These are phyloP conservation scores for Aspergillus aculeatus DNA, from an alignment of 2,329 filamentous ascomycete genomes.

Conservation along the genomic window DNA sequence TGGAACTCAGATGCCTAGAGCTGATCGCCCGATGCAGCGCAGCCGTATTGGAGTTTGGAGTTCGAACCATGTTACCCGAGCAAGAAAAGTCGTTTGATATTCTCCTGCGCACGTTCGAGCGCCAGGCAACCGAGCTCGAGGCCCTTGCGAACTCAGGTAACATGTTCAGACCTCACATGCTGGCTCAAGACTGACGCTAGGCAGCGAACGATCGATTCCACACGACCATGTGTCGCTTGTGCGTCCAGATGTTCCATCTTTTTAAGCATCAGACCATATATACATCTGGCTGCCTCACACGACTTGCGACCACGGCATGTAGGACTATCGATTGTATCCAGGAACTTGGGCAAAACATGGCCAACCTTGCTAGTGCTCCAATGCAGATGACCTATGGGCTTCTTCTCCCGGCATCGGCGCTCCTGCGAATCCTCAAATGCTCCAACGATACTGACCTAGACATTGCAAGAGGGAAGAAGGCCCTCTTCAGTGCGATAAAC, in stretches of 20 bases:
- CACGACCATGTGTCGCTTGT: conserved; percentile 30
- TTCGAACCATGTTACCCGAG: conserved; percentile 38
- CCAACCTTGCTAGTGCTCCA: conserved; percentile 25
- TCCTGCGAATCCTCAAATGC: conserved; percentile 43
- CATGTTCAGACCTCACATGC: neutral
- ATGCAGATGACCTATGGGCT: conserved; percentile 31
- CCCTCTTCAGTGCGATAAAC: conserved; percentile 39
- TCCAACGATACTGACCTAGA: conserved; percentile 32
- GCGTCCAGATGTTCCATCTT: conserved; percentile 38
- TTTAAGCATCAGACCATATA: conserved; percentile 32
- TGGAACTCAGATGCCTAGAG: conserved; percentile 41
- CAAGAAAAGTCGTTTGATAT: conserved; percentile 41
- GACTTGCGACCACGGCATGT: conserved; percentile 31
- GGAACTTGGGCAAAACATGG: conserved; percentile 21
- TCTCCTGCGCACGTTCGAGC: conserved; percentile 37
- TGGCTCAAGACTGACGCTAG: neutral
- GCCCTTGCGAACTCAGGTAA: conserved; percentile 33
- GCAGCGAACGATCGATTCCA: conserved; percentile 35
- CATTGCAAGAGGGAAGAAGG: conserved; percentile 31
- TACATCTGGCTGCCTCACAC: conserved; percentile 27
- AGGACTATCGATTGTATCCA: conserved; percentile 31
- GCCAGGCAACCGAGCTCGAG: conserved; percentile 38
- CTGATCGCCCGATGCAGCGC: conserved; percentile 37
- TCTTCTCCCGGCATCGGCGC: conserved; percentile 30
- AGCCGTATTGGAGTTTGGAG: conserved; percentile 38